Evolutionary conservation across 495 filamentous ascomycete genomes (phyloP).

Genomic region (Physcia stellaris): DNA sequence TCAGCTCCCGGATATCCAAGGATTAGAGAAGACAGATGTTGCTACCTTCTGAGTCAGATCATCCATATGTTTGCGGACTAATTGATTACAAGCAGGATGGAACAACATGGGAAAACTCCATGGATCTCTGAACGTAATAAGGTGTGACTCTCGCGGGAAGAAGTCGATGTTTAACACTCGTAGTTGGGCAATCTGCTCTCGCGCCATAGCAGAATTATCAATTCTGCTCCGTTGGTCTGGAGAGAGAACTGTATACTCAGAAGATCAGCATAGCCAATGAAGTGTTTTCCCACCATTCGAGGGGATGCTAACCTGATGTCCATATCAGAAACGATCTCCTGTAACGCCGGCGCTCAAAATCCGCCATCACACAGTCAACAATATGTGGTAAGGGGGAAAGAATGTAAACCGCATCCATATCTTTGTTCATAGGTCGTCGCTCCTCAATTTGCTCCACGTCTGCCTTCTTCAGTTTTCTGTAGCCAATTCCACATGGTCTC

Average conservation of each 20-base stretch:
- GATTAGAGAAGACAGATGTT: no score
- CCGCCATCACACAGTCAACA: constrained; percentile 84
- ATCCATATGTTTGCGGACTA: constrained; percentile 69
- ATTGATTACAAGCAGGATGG: constrained; percentile 75
- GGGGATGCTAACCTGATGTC: constrained; percentile 51
- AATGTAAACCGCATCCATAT: constrained; percentile 90
- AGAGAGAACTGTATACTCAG: constrained; percentile 34
- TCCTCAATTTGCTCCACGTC: constrained; percentile 89
- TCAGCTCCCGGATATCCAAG: constrained; percentile 2
- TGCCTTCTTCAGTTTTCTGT: constrained; percentile 34
- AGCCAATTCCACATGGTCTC: no score
- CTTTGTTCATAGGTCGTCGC: constrained; percentile 58
- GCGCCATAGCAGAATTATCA: constrained; percentile 44
- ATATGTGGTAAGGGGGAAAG: constrained; percentile 73
- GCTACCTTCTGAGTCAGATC: constrained; percentile 75
- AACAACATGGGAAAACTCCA: constrained; percentile 89
- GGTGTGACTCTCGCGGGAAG: constrained; percentile 78
- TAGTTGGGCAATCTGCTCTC: constrained; percentile 58
- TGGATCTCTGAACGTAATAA: constrained; percentile 84
- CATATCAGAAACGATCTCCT: constrained; percentile 63
- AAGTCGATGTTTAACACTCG: constrained; percentile 72
- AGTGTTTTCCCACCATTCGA: background rate
- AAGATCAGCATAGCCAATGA: background rate
- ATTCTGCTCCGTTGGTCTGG: constrained; percentile 38
- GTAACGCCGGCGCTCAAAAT: constrained; percentile 74